Base-by-base conservation (phyloP, 257 asterid species). In the Nicotiana otophora region DNA sequence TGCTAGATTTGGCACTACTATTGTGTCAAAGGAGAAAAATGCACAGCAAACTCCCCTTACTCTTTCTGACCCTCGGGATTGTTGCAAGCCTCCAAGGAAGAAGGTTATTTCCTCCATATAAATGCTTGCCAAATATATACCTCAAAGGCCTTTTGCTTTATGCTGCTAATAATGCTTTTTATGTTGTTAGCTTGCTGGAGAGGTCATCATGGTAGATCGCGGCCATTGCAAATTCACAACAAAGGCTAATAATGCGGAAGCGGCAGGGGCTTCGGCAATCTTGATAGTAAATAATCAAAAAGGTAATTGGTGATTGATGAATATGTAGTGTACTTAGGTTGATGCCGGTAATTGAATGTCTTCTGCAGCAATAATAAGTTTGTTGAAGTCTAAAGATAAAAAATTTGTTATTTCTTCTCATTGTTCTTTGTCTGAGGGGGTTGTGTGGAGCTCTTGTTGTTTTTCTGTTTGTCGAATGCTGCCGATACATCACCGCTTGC, bases 231-330 rank as follows among this genome's bases (percentile, higher is more conserved):
- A 90, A 87, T 95, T 95, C 90, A 91, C 97, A 17, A 57, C 88
- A 20, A 95, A 95, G 92, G 97, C 95, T 62, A 92, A 93, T 84
- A 86, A 86, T 88, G 89, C 98, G 28, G 97, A 95, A 88, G 97
- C 94, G 63, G 97, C 99, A 53, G 97, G 98, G 84, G 99, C 99
- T 86, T 92, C 98, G 54, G 95, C 98, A 42, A 88, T 93, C 78
- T 97, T 95, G 82, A 93, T 95, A 70, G 84, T 95, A 87, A 95
- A 95, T 87, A 90, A 91, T 85, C 89, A 92, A 92, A 93, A 84
- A 93, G 99, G 99, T 95, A 84, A 78, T 28, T 74, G 80, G 42
- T 74, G 62, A 26, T 26, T 74, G 26, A 26, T 74, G 10, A 74
- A 74, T 48, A 48, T 74, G 23, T 74, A 57, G 39, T 46, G 23